Percentiles rank a stretch among this genome's conserved stretches.
These are phyloP conservation scores for Trichoderma semiorbis DNA, from an alignment of 2,329 filamentous ascomycete species.

Conservation along the genomic window DNA sequence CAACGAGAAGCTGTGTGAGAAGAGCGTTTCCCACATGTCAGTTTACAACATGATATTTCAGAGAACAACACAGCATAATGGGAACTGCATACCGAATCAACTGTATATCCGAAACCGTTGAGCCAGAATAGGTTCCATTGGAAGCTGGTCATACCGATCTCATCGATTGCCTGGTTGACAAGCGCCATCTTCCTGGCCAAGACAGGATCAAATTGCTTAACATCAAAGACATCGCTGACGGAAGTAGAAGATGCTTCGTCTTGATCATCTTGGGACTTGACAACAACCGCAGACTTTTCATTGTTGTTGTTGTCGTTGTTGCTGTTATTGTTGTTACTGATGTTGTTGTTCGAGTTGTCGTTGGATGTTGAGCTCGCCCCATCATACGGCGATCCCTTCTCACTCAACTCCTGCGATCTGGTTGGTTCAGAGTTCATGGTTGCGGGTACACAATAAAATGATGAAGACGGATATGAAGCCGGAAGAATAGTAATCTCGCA, in stretches of 20 bases:
- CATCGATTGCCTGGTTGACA: conserved; percentile 17
- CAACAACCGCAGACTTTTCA: not conserved
- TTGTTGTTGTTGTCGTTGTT: not conserved
- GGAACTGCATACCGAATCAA: conserved; percentile 9
- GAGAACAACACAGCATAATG: not conserved
- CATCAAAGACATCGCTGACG: conserved; percentile 14
- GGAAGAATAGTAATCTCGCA: not conserved
- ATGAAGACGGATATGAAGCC: not conserved
- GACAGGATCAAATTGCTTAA: conserved; percentile 16
- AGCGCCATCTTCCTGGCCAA: conserved; percentile 19
- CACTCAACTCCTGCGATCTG: not conserved
- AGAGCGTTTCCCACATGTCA: not conserved
- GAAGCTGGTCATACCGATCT: conserved; percentile 19
- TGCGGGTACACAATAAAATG: not conserved
- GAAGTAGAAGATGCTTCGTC: not conserved
- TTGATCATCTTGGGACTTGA: not conserved
- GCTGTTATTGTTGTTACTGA: not conserved
- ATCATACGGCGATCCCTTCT: not conserved
- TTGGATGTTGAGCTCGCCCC: not conserved
- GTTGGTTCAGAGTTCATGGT: not conserved
- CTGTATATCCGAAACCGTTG: conserved; percentile 15
- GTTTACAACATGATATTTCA: not conserved
- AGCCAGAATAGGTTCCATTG: conserved; percentile 19
- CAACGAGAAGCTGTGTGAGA: not conserved
- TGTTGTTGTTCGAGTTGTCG: not conserved